Percentiles rank a stretch among this genome's conserved stretches.
Conservation (phyloP, 805 yeast species). For the Pichia insulana region DNA sequence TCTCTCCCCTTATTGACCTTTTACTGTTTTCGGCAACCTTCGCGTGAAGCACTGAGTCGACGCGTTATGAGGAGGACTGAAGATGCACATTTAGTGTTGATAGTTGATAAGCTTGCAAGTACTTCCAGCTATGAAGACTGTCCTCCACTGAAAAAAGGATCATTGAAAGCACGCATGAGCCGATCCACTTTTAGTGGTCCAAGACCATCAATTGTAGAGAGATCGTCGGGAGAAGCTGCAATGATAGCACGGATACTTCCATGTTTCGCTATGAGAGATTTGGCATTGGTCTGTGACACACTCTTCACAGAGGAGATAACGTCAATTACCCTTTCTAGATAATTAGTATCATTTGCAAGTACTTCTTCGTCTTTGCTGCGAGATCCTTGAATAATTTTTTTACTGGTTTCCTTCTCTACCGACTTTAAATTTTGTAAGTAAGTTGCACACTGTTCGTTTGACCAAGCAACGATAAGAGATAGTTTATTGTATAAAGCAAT, state of each 20-base stretch:
- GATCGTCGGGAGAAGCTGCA: conserved; percentile 1
- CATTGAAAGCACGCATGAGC: conserved; percentile 6
- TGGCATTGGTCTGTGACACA: conserved; percentile 6
- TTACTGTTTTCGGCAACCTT: no score
- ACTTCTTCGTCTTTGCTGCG: conserved; percentile 22
- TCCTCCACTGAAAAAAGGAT: conserved; percentile 3
- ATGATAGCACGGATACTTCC: conserved; percentile 4
- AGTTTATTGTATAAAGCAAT: conserved; percentile 42
- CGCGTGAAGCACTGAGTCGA: no score
- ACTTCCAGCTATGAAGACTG: background rate
- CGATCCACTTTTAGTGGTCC: conserved; percentile 7
- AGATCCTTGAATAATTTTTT: conserved; percentile 34
- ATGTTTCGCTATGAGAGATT: conserved; percentile 5
- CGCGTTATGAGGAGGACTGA: no score
- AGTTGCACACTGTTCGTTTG: conserved; percentile 46
- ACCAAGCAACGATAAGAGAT: conserved; percentile 44
- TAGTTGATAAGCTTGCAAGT: no score
- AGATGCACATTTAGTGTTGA: no score
- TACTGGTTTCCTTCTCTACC: conserved; percentile 25
- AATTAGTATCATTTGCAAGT: conserved; percentile 27
- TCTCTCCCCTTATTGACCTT: no score
- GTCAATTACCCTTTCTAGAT: conserved; percentile 36
- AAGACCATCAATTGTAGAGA: conserved; percentile 8
- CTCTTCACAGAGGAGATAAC: conserved; percentile 5
- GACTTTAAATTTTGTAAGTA: conserved; percentile 27